Evolutionary conservation across 78 protist genomes (phyloP).

Genomic region (Salpingoeca rosetta): DNA sequence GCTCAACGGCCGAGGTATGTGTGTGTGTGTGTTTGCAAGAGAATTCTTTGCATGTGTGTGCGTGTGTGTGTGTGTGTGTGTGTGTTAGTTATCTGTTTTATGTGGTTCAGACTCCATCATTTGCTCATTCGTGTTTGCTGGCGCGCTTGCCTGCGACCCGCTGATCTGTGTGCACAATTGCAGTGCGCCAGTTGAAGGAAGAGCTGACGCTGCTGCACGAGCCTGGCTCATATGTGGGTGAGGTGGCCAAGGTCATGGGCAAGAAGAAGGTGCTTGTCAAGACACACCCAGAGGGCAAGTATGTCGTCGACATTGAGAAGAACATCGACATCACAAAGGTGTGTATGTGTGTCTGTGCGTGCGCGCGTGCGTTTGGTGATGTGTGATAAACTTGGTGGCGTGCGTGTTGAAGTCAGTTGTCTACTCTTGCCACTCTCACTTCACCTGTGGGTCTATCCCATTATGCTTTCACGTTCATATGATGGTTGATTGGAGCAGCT

Average conservation of each 20-base stretch:
- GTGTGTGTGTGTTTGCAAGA: background rate
- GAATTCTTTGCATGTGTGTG: background rate
- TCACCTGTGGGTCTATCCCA: too few relatives aligned
- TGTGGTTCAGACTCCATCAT: background rate
- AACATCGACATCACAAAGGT: constrained; percentile 56
- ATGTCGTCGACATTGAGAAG: constrained; percentile 92
- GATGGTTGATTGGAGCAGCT: constrained; percentile 4
- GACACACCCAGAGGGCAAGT: constrained; percentile 95
- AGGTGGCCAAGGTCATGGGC: constrained; percentile 95
- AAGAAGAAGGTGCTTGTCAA: constrained; percentile 83
- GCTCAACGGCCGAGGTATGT: constrained; percentile 68
- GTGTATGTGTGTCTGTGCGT: too few relatives aligned
- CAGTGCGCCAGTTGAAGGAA: constrained; percentile 89
- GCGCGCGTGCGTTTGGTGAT: too few relatives aligned
- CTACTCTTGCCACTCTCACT: too few relatives aligned
- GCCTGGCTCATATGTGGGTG: constrained; percentile 95
- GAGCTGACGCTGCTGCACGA: constrained; percentile 85
- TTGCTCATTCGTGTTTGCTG: background rate
- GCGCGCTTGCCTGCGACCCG: background rate
- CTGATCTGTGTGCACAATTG: background rate
- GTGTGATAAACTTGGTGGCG: too few relatives aligned
- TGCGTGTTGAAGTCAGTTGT: too few relatives aligned
- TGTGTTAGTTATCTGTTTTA: background rate
- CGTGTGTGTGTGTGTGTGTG: background rate
- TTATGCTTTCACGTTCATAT: background rate